phyloP scores from a whole-genome alignment of 306 rosid species.

The Castanea sativa region DNA sequence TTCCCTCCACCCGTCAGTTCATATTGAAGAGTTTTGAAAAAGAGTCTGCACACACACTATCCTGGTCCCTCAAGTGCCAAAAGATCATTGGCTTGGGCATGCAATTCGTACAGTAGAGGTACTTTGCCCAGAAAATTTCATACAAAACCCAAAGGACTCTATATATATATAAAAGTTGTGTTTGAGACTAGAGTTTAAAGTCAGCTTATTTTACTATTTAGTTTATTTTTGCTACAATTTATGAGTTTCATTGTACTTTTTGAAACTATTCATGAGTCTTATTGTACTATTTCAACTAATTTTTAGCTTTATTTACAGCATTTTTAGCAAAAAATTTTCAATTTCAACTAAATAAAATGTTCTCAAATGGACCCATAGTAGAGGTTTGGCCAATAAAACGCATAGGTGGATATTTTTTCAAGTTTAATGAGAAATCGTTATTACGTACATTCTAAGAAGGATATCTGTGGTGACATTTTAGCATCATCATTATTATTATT shows the following conservation, averaged over 20 bases:
- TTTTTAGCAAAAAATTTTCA: fast-evolving
- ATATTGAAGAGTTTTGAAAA: not conserved
- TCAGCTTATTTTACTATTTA: too few relatives aligned
- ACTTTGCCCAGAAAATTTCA: not conserved
- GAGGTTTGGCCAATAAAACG: not conserved
- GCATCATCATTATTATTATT: not conserved
- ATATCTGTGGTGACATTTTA: not conserved
- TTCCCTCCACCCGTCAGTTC: not conserved
- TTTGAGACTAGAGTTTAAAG: too few relatives aligned
- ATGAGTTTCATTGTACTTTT: fast-evolving
- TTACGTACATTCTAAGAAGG: not conserved
- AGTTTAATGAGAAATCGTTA: not conserved
- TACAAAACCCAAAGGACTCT: not conserved
- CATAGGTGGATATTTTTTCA: not conserved
- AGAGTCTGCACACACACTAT: not conserved
- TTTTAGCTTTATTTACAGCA: fast-evolving
- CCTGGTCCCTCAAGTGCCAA: not conserved
- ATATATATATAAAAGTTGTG: too few relatives aligned
- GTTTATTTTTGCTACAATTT: fast-evolving
- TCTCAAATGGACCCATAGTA: fast-evolving
- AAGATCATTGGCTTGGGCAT: not conserved
- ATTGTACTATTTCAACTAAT: fast-evolving
- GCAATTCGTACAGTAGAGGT: not conserved
- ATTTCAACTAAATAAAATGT: too few relatives aligned
- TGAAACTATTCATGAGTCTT: fast-evolving